A percentile compares a stretch with the other conserved stretches of the same genome.
Evolutionary conservation across 1,284 basidiomycete genomes (phyloP).

Genomic region (Trichosporon sp.): DNA sequence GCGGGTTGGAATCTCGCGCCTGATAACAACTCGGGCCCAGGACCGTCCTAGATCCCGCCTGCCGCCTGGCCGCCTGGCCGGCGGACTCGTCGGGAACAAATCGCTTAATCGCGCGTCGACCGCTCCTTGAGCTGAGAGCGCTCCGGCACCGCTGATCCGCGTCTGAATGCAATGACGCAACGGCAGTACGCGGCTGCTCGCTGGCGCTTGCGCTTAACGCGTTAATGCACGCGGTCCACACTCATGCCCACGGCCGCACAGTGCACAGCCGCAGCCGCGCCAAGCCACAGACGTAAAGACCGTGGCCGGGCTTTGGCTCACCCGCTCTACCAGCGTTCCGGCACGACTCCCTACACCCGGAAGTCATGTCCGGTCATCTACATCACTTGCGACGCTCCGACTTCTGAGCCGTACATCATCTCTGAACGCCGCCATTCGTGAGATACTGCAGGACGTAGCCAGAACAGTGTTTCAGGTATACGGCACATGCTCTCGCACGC

Average conservation of each 20-base stretch:
- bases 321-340: background rate
- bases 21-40: background rate
- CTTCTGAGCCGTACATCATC: background rate
- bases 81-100: background rate
- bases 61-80: too few relatives aligned
- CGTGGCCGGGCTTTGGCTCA: background rate
- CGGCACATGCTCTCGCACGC: background rate
- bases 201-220: background rate
- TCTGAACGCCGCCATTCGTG: background rate
- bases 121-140: too few relatives aligned
- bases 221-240: background rate
- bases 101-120: background rate
- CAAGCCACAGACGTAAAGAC: background rate
- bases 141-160: background rate
- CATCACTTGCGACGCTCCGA: background rate
- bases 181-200: background rate
- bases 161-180: background rate
- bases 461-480: background rate
- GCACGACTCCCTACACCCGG: background rate
- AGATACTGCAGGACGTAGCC: background rate
- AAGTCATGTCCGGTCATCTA: background rate
- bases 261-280: too few relatives aligned
- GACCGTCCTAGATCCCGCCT: background rate
- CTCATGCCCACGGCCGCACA: background rate
- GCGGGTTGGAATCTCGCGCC: background rate